Conservation (phyloP, 768 basidiomycete species). For the Pleurotus tuoliensis region DNA sequence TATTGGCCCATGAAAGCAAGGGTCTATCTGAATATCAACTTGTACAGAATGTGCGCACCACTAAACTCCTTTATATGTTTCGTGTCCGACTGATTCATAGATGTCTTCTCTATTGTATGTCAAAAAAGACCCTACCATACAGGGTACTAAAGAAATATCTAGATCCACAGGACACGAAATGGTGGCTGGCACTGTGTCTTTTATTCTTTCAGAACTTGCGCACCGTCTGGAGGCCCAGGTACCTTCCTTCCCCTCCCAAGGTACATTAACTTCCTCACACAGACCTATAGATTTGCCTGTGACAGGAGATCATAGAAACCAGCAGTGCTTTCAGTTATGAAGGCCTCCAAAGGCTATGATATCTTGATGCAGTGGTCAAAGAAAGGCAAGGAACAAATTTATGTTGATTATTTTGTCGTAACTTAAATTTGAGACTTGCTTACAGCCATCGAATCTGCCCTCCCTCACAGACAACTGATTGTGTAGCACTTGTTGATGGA, state of each 20-base stretch:
- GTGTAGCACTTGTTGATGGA: constrained; percentile 36
- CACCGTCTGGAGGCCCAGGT: constrained; percentile 29
- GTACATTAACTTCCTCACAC: neutral
- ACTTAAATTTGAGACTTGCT: too few relatives aligned
- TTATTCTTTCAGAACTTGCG: constrained; percentile 36
- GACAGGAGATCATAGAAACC: constrained; percentile 29
- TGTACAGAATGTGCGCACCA: constrained; percentile 20
- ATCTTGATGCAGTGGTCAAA: constrained; percentile 38
- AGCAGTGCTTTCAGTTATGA: constrained; percentile 29
- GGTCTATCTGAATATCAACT: constrained; percentile 17
- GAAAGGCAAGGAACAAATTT: constrained; percentile 25
- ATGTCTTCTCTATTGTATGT: constrained; percentile 29
- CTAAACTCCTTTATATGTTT: neutral
- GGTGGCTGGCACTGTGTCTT: constrained; percentile 29
- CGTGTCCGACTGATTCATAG: constrained; percentile 10
- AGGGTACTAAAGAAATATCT: neutral
- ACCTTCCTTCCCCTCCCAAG: too few relatives aligned
- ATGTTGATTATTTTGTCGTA: too few relatives aligned
- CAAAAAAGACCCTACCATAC: neutral
- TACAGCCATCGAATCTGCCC: constrained; percentile 37
- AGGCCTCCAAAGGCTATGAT: constrained; percentile 31
- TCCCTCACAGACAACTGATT: constrained; percentile 34
- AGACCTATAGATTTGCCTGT: constrained; percentile 24
- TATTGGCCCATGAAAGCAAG: constrained; percentile 16
- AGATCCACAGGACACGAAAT: constrained; percentile 42